These are phyloP conservation scores for Candida qinlingensis DNA, from an alignment of 805 yeast species.

Conservation along the genomic window DNA sequence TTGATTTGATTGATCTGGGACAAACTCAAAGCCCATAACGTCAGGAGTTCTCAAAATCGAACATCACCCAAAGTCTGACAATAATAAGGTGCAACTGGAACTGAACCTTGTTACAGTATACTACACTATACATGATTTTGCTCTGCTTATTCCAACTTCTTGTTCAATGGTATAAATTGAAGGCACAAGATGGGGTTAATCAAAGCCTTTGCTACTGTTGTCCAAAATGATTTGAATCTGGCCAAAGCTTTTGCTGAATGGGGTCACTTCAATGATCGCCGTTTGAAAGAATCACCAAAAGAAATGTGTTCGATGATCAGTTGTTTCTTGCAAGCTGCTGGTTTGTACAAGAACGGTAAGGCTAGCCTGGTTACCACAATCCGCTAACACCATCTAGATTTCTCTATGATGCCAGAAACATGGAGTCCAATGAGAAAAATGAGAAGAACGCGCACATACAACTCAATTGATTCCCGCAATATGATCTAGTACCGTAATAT, in stretches of 20 bases:
- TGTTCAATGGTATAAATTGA: too few relatives aligned
- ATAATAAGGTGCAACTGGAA: too few relatives aligned
- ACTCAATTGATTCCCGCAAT: constrained; percentile 3
- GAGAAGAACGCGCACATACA: not conserved
- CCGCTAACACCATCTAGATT: not conserved
- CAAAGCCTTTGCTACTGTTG: constrained; percentile 98
- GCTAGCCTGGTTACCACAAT: constrained; percentile 49
- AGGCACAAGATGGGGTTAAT: constrained; percentile 90
- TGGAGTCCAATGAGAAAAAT: not conserved
- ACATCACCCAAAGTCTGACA: too few relatives aligned
- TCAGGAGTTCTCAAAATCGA: too few relatives aligned
- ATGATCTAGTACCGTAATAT: not conserved
- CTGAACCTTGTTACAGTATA: too few relatives aligned
- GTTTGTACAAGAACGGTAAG: constrained; percentile 87
- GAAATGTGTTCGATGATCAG: constrained; percentile 88
- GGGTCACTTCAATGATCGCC: constrained; percentile 91
- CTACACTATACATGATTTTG: too few relatives aligned
- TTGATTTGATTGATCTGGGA: too few relatives aligned
- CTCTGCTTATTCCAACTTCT: too few relatives aligned
- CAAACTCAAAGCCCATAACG: too few relatives aligned
- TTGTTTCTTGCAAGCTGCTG: constrained; percentile 97
- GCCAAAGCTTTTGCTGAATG: constrained; percentile 99
- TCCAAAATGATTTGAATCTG: constrained; percentile 86
- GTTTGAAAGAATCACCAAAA: constrained; percentile 77
- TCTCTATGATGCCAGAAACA: not conserved